These are phyloP conservation scores for Melaleuca alternifolia DNA, from an alignment of 345 rosid genomes.

Conservation along the genomic window DNA sequence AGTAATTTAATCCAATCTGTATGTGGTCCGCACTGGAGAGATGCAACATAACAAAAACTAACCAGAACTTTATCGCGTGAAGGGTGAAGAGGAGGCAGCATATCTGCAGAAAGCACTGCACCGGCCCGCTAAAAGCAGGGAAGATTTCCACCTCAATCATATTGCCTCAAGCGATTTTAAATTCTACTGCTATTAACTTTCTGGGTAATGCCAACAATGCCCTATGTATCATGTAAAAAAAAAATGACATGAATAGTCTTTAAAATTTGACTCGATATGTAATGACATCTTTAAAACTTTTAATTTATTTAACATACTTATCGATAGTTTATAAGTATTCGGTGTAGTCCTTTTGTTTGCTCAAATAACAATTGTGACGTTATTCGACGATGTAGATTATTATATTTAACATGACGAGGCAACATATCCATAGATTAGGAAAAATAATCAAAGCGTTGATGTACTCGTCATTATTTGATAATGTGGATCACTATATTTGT, in stretches of 20 bases:
- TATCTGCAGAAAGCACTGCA: not conserved
- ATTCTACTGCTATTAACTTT: not conserved
- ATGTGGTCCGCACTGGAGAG: not conserved
- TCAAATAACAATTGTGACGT: not conserved
- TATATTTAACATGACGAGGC: rapidly evolving
- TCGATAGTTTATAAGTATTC: not conserved
- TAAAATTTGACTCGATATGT: not conserved
- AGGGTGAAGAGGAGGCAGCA: not conserved
- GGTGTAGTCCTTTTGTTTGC: not conserved
- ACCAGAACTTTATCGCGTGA: not conserved
- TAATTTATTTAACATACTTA: no score
- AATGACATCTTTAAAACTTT: rapidly evolving
- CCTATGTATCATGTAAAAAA: not conserved
- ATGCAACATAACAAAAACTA: not conserved
- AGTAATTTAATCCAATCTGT: not conserved
- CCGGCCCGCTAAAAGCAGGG: not conserved
- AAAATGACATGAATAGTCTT: not conserved
- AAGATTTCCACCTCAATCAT: not conserved
- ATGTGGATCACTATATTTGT: rapidly evolving
- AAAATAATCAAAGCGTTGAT: not conserved
- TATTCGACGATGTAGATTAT: not conserved
- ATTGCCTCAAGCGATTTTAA: not conserved
- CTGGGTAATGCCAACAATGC: not conserved
- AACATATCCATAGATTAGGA: rapidly evolving
- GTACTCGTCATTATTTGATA: not conserved